Percentiles rank a stretch among this genome's conserved stretches.
Evolutionary conservation across 164 flowering plant genomes (phyloP).

Genomic region (grape (Vitis vinifera)): ASM3070453v1 NC_081815.1:2093501-2094000

Average conservation of each 20-base stretch:
- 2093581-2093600: background rate
- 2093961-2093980: background rate
- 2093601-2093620: background rate
- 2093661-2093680: conserved; percentile 72
- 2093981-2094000: conserved; percentile 36
- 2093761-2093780: conserved; percentile 72
- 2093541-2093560: background rate
- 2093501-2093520: background rate
- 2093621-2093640: background rate
- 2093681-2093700: conserved; percentile 56
- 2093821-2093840: conserved; percentile 52
- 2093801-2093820: conserved; percentile 79
- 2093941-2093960: background rate
- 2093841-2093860: conserved; percentile 43
- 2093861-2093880: background rate
- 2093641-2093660: conserved; percentile 77
- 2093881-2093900: background rate
- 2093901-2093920: background rate
- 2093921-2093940: background rate
- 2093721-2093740: background rate
- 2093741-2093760: conserved; percentile 6
- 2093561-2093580: background rate
- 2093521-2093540: background rate
- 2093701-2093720: conserved; percentile 1
- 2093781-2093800: conserved; percentile 70